Base-by-base conservation (phyloP, 73 alveolate species). In the Paramecium pentaurelia region DNA sequence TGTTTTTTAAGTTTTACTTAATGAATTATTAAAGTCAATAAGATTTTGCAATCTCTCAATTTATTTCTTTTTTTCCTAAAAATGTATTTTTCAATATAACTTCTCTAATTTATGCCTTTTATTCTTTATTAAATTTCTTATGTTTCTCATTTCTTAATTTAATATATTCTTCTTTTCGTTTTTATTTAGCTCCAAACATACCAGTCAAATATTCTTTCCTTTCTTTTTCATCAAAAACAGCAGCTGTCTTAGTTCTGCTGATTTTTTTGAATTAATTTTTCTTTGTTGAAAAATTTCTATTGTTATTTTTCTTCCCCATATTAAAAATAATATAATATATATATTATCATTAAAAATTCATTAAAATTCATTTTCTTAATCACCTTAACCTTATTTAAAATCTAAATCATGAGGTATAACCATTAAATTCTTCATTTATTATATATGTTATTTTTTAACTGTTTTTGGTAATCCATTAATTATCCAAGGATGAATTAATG, bases 401-500 rank as follows among this genome's bases (percentile, higher is more conserved):
- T 22, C 25, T 22, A 22, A 22, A 22, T 22, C 25, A 22, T 22
- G 0, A 22, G 25, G 22, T 7, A 60, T 60, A 8, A 11, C 2
- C 49, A 60, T 30, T 7, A 60, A 60, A 25, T 34, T 27, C 1
- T 34, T 60, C 44, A 25, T 60, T 60, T 60, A 34, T 60, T 60
- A 22, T 1, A 60, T 25, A n/a, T 77, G 90, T 9, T 77, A 38
- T 20, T 44, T 77, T 44, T 11, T 77, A 14, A 44, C 32, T 4
- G 36, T 7, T 2, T 6, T 20, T 2, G 91, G 94, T 6, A 88
- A 42, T 14, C 97, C 97, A 59, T 95, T 98, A 25, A 93, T 83
- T 36, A 96, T 95, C 97, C 99, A 95, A 11, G 95, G 95, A 90
- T 95, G 99, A 87, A 86, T 60, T 38, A 96, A 70, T 1, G 98